These are phyloP conservation scores for Rhodotorula sp. DNA, from an alignment of 1,284 basidiomycete species.

Conservation along the genomic window DNA sequence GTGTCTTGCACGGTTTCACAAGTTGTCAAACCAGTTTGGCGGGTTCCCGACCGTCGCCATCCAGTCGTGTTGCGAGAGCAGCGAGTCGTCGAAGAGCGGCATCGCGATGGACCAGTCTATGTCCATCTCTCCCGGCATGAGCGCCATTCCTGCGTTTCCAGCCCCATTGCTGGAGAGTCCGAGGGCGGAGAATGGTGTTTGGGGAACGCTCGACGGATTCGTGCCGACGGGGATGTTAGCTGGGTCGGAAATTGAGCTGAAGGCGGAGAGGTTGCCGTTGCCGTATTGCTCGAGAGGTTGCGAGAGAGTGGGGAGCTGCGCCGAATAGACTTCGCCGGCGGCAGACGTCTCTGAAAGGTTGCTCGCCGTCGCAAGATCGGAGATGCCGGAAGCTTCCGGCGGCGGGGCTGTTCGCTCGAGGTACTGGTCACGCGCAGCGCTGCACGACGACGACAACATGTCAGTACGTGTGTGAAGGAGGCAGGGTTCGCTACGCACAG, in stretches of 20 bases:
- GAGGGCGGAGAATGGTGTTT: background rate
- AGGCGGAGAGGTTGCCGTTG: background rate
- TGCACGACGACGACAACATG: background rate
- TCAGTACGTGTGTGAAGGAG: background rate
- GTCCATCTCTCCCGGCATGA: constrained; percentile 21
- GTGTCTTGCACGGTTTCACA: too few relatives aligned
- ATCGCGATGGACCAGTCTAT: constrained; percentile 7
- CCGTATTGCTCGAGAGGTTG: background rate
- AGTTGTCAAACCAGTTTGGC: too few relatives aligned
- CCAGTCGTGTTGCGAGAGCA: constrained; percentile 13
- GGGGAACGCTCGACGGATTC: background rate
- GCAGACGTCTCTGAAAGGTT: background rate
- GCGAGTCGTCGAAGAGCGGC: constrained; percentile 18
- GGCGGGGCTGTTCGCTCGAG: constrained; percentile 1
- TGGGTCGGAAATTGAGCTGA: background rate
- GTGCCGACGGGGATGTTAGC: too few relatives aligned
- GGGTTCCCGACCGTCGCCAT: constrained; percentile 4
- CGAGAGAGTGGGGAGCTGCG: background rate
- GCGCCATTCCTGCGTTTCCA: background rate
- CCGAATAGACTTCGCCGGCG: background rate
- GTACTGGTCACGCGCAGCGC: constrained; percentile 11
- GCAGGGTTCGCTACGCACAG: background rate
- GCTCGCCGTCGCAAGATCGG: background rate
- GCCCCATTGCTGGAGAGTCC: background rate
- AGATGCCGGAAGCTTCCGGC: background rate